phyloP scores from a whole-genome alignment of 1,139 yeast genomes.

The Arxiozyma telluris region DNA sequence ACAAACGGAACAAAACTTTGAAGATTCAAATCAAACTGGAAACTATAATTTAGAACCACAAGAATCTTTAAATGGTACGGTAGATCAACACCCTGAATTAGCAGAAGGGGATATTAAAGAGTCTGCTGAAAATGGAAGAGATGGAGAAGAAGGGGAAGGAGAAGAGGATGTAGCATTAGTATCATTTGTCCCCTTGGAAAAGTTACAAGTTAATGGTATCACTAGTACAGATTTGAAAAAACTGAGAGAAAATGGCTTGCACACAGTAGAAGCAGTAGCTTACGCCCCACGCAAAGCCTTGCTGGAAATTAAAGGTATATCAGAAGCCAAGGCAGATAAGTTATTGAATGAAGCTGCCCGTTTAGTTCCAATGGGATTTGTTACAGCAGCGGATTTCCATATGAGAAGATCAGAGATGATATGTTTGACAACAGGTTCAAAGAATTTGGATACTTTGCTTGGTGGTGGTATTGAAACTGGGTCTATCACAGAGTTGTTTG shows the following conservation, averaged over 20 bases:
- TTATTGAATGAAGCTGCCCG: conserved; percentile 75
- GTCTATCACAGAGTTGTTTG: conserved; percentile 90
- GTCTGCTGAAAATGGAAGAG: background rate
- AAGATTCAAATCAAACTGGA: background rate
- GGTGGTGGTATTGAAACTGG: conserved; percentile 99
- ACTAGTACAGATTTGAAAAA: conserved; percentile 70
- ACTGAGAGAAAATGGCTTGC: conserved; percentile 72
- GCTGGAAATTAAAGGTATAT: conserved; percentile 76
- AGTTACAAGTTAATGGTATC: conserved; percentile 75
- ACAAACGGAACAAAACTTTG: background rate
- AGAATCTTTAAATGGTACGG: background rate
- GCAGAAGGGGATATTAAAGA: background rate
- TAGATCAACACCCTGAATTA: conserved; percentile 8
- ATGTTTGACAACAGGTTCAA: conserved; percentile 90
- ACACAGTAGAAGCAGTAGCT: conserved; percentile 88
- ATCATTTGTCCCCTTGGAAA: conserved; percentile 31
- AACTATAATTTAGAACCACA: background rate
- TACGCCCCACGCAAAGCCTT: conserved; percentile 79
- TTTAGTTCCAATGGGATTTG: conserved; percentile 91
- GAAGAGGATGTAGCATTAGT: conserved; percentile 38
- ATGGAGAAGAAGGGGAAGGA: conserved; percentile 24
- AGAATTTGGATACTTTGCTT: conserved; percentile 80
- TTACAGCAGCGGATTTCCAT: conserved; percentile 94
- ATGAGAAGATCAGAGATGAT: conserved; percentile 83
- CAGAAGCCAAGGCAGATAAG: conserved; percentile 92